A percentile compares a stretch with the other conserved stretches of the same genome.
Conservation (phyloP, 805 yeast genomes). For the Hanseniaspora singularis region DNA sequence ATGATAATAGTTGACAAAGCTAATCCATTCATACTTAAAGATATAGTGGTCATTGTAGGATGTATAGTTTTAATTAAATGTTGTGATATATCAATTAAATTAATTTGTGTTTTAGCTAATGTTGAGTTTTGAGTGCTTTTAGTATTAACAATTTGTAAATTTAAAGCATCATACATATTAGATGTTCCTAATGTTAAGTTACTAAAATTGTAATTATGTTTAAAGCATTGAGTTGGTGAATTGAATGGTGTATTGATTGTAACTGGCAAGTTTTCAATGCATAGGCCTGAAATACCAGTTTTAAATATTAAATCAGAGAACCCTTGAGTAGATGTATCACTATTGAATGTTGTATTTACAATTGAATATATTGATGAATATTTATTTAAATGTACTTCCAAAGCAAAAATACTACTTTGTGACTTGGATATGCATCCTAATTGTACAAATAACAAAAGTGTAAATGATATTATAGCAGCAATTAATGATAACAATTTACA, state of each 20-base stretch:
- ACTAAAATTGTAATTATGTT: slow-evolving; percentile 20
- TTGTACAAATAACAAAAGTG: slow-evolving; percentile 43
- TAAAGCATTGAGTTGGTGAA: slow-evolving; percentile 22
- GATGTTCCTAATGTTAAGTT: slow-evolving; percentile 16
- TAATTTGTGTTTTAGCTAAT: slow-evolving; percentile 22
- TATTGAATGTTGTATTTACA: slow-evolving; percentile 31
- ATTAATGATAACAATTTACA: slow-evolving; percentile 35
- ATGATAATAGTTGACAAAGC: background rate
- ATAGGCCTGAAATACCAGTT: slow-evolving; percentile 47
- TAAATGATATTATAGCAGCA: slow-evolving; percentile 37
- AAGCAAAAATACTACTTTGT: slow-evolving; percentile 34
- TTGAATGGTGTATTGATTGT: slow-evolving; percentile 17
- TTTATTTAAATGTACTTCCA: slow-evolving; percentile 37
- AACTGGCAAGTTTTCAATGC: slow-evolving; percentile 33
- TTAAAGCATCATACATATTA: slow-evolving; percentile 23
- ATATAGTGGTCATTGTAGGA: slow-evolving; percentile 6
- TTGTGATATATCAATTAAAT: slow-evolving; percentile 33
- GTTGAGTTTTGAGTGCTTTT: slow-evolving; percentile 29
- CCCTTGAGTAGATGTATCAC: slow-evolving; percentile 19
- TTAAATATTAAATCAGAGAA: slow-evolving; percentile 35
- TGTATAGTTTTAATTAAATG: background rate
- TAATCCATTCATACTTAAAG: background rate
- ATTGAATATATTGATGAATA: slow-evolving; percentile 34
- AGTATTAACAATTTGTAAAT: slow-evolving; percentile 23
- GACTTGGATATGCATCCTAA: slow-evolving; percentile 40